Percentiles rank a stretch among this genome's conserved stretches.
phyloP scores from a whole-genome alignment of 257 asterid genomes.

The Solanum arcanum region DNA sequence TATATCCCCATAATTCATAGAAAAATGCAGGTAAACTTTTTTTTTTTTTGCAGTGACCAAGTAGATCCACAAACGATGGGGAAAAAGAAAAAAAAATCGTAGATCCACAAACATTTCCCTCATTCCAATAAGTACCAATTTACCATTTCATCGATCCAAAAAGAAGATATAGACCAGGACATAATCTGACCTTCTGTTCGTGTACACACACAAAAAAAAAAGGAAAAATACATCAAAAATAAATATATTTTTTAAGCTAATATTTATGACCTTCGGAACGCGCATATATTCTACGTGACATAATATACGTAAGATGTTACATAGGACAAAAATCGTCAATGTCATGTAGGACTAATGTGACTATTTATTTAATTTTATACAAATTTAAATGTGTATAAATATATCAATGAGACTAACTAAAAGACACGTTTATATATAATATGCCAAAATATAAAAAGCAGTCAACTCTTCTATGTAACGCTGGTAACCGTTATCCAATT shows the following conservation, averaged over 20 bases:
- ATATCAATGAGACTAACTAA: too few relatives aligned
- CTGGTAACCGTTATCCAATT: not conserved
- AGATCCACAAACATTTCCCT: not conserved
- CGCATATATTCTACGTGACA: not conserved
- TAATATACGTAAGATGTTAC: too few relatives aligned
- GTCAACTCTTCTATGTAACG: not conserved
- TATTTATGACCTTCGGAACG: too few relatives aligned
- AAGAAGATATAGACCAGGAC: not conserved
- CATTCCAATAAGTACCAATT: not conserved
- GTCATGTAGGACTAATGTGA: too few relatives aligned
- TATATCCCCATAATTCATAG: not conserved
- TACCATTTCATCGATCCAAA: not conserved
- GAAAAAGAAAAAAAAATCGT: not conserved
- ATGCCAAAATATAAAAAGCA: not conserved
- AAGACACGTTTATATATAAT: not conserved
- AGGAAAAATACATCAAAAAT: too few relatives aligned
- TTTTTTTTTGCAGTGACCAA: not conserved
- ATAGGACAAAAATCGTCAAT: too few relatives aligned
- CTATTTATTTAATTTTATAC: too few relatives aligned
- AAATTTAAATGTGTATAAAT: too few relatives aligned
- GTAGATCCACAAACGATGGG: not conserved
- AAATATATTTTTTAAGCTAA: too few relatives aligned
- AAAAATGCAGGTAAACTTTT: not conserved
- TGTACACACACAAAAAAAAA: too few relatives aligned
- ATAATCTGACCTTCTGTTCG: not conserved